Evolutionary conservation across 106 monocot species (phyloP).

Genomic region (Agapanthus africanus): DNA sequence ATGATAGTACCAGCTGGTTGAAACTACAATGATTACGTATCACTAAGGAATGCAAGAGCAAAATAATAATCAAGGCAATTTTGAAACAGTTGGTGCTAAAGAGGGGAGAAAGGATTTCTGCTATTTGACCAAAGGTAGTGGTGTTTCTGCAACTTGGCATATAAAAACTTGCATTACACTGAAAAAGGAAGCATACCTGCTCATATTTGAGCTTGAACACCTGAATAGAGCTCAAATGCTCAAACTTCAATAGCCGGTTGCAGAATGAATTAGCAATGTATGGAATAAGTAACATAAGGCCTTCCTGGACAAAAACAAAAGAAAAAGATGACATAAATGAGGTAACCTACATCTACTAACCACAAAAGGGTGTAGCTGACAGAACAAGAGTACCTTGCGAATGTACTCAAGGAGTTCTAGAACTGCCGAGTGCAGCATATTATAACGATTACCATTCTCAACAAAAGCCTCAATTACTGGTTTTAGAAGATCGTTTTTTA

Average conservation of each 20-base stretch:
- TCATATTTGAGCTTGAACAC: constrained; percentile 82
- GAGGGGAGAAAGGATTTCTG: no score
- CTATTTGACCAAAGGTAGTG: no score
- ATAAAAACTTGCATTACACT: not conserved
- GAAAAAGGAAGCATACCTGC: constrained; percentile 46
- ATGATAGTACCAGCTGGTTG: no score
- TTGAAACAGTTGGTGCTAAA: no score
- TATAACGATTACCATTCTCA: constrained; percentile 81
- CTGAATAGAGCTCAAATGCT: constrained; percentile 51
- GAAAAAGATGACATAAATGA: not conserved
- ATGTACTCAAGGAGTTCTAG: constrained; percentile 85
- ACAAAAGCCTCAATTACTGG: constrained; percentile 80
- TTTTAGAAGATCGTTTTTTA: constrained; percentile 78
- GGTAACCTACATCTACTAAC: no score
- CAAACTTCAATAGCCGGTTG: constrained; percentile 59
- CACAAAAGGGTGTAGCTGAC: no score
- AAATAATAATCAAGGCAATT: no score
- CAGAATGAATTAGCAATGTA: constrained; percentile 68
- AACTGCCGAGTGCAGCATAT: constrained; percentile 88
- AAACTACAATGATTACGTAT: no score
- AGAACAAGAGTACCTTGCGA: constrained; percentile 54
- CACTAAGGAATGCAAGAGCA: no score
- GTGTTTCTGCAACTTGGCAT: no score
- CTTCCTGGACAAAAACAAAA: constrained; percentile 50
- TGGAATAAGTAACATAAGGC: constrained; percentile 47